A percentile compares a stretch with the other conserved stretches of the same genome.
phyloP scores from a whole-genome alignment of 2,329 filamentous ascomycete species.

The Fragosphaeria purpurea region DNA sequence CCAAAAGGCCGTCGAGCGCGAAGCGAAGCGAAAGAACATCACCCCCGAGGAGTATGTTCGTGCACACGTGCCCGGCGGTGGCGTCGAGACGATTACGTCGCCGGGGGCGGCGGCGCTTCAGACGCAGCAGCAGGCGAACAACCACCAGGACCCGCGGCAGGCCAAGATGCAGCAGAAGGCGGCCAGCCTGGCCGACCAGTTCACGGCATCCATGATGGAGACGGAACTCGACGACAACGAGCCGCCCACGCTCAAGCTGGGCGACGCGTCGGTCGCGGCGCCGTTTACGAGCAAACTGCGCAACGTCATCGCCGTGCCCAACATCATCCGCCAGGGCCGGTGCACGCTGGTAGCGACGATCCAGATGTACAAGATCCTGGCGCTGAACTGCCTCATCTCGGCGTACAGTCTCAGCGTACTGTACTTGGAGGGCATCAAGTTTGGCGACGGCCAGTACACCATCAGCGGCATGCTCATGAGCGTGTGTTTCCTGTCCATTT shows the following conservation, averaged over 20 bases:
- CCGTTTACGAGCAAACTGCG: conserved; percentile 96
- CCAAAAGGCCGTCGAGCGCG: conserved; percentile 79
- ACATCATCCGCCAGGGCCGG: conserved; percentile 94
- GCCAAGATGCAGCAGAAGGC: conserved; percentile 60
- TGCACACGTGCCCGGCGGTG: conserved; percentile 30
- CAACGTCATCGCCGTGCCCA: conserved; percentile 93
- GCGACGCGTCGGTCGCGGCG: conserved; percentile 91
- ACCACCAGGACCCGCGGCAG: conserved; percentile 38
- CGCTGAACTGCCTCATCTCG: conserved; percentile 93
- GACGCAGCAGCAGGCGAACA: conserved; percentile 41
- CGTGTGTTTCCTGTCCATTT: conserved; percentile 97
- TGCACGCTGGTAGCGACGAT: conserved; percentile 97
- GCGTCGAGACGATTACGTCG: conserved; percentile 49
- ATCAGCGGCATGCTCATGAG: conserved; percentile 99
- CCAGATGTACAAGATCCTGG: conserved; percentile 99
- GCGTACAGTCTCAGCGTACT: conserved; percentile 94
- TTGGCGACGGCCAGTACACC: conserved; percentile 94
- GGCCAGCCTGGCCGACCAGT: conserved; percentile 71
- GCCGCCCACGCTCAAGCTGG: conserved; percentile 91
- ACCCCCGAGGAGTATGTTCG: conserved; percentile 48
- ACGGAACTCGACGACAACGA: conserved; percentile 79
- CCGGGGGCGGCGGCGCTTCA: conserved; percentile 49
- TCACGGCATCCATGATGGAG: conserved; percentile 83
- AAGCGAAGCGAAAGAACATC: conserved; percentile 69
- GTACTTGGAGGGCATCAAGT: conserved; percentile 98